These are phyloP conservation scores for Glarea lozoyensis DNA, from an alignment of 495 filamentous ascomycete species.

Conservation along the genomic window DNA sequence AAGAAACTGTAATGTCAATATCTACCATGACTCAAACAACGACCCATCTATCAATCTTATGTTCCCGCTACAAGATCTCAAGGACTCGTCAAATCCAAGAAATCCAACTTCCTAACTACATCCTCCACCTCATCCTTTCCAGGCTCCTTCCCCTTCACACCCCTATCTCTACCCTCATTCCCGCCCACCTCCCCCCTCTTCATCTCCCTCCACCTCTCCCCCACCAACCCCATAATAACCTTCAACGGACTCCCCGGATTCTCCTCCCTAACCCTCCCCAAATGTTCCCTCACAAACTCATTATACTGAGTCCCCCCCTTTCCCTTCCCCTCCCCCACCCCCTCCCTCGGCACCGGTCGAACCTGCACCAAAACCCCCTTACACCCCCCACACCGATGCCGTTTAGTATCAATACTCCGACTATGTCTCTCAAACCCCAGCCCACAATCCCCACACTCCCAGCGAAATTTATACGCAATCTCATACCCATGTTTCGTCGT, in stretches of 20 bases:
- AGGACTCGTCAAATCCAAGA: slow-evolving; percentile 10
- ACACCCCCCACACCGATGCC: slow-evolving; percentile 64
- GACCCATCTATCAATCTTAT: too few species aligned
- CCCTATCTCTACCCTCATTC: slow-evolving; percentile 7
- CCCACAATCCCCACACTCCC: slow-evolving; percentile 65
- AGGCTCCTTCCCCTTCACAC: slow-evolving; percentile 1
- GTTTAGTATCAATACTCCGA: slow-evolving; percentile 62
- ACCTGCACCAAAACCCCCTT: slow-evolving; percentile 61
- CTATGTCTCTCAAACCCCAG: slow-evolving; percentile 69
- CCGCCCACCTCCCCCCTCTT: slow-evolving; percentile 20
- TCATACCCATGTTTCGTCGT: slow-evolving; percentile 82
- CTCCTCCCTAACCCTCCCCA: slow-evolving; percentile 42
- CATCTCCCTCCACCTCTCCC: slow-evolving; percentile 34
- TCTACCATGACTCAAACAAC: too few species aligned
- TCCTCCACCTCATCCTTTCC: background rate
- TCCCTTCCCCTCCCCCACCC: slow-evolving; percentile 14
- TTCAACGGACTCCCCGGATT: slow-evolving; percentile 46
- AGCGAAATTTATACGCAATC: slow-evolving; percentile 85
- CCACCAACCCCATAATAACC: slow-evolving; percentile 56
- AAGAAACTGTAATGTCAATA: too few species aligned
- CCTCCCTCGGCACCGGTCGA: slow-evolving; percentile 61
- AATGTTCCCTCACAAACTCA: slow-evolving; percentile 57
- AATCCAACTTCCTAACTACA: slow-evolving; percentile 13
- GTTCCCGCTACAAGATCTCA: too few species aligned
- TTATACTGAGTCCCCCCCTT: slow-evolving; percentile 46